Evolutionary conservation across 495 filamentous ascomycete species (phyloP), one percentile per base, ranked within the genome.

Genomic region (Sporormia fimetaria): DNA sequence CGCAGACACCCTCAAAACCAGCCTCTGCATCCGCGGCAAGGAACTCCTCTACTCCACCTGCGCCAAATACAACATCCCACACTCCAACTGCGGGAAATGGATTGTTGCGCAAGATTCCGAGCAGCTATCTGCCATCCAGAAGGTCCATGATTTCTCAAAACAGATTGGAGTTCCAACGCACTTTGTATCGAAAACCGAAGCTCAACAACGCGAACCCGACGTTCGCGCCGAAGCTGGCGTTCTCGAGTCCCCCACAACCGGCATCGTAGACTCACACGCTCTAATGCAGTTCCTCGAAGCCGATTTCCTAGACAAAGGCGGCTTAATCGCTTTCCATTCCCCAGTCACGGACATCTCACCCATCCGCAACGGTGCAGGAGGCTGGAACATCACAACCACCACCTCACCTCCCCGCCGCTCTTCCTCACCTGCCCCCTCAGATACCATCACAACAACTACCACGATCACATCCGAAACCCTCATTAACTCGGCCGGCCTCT

Each of bases 11-110:
- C 74, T 94, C 11, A 98, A 98, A 61, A 86, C 90, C 0, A 59
- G 60, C 1, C 76, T 98, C 35, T 98, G 90, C 63, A 69, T 95
- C 52, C 55, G 60, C 30, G 90, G 90, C 41, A 74, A 75, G 36
- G 52, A 78, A 27, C 66, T 83, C 62, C 65, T 98, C 49, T 98
- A 98, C 63, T 67, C 68, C 7, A 74, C 87, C 34, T 95, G 88
- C 68, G 55, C 63, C 1, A 58, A 63, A 14, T 62, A 81, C 55
- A 47, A 56, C 26, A 80, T 96, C 37, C 78, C 80, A 0, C 70
- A 87, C 64, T 66, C 66, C 42, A 80, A 79, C 56, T 78, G 71
- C 14, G 86, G 85, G 30, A 98, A 98, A 68, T 94, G 92, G 86
- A 79, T 98, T 50, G 78, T 98, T 0, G 88, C 90, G 1, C 92